Percentiles rank a stretch among this genome's conserved stretches.
Evolutionary conservation across 2,329 filamentous ascomycete genomes (phyloP).

Genomic region (Colletotrichum liriopes): DNA sequence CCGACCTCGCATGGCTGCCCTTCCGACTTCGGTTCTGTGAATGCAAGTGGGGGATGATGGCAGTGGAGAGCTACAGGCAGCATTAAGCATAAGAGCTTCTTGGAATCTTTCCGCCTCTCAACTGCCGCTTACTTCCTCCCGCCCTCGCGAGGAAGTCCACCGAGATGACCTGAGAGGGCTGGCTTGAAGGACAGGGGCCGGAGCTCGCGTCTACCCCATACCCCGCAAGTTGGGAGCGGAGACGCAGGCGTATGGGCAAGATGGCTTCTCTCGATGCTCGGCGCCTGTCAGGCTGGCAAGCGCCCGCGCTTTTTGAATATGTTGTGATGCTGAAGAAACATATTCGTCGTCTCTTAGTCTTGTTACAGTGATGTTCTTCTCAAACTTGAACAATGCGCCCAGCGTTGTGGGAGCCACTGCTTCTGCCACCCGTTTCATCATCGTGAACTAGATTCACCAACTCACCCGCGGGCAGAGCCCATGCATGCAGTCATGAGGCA

Average conservation of each 20-base stretch:
- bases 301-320: neutral
- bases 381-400: neutral
- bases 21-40: neutral
- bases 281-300: neutral
- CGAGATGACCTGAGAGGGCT: neutral
- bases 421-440: neutral
- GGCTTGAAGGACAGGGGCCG: neutral
- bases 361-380: too few relatives aligned
- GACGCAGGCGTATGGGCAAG: neutral
- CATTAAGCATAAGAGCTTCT: neutral
- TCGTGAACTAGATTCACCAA: neutral
- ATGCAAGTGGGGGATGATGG: neutral
- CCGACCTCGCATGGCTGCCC: neutral
- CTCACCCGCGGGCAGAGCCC: neutral
- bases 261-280: neutral
- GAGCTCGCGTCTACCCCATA: neutral
- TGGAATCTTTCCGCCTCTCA: neutral
- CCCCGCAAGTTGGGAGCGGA: slow-evolving; percentile 1
- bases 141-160: slow-evolving; percentile 4
- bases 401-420: neutral
- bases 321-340: too few relatives aligned
- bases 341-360: neutral
- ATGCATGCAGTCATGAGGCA: neutral
- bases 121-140: too few relatives aligned
- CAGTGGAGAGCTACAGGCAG: neutral